Conservation (phyloP, 805 yeast genomes). For the Metschnikowia proteae region DNA sequence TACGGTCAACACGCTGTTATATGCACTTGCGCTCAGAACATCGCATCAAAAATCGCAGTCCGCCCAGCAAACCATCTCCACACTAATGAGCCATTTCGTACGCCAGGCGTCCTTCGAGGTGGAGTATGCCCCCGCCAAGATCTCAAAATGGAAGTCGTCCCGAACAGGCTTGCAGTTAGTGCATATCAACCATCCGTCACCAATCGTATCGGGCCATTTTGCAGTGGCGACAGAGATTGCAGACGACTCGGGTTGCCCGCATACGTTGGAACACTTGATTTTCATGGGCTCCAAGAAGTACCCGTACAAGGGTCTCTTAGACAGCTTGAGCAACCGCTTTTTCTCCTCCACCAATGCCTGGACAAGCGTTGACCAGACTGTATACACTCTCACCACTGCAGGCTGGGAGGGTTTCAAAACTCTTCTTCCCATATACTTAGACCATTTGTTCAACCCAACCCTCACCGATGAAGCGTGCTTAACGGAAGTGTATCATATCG, state of each 20-base stretch:
- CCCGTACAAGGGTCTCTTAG: slow-evolving; percentile 90
- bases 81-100: slow-evolving; percentile 20
- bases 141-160: slow-evolving; percentile 72
- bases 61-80: background rate
- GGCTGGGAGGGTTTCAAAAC: slow-evolving; percentile 94
- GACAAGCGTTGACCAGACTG: slow-evolving; percentile 96
- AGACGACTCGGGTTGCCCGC: slow-evolving; percentile 90
- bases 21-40: background rate
- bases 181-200: slow-evolving; percentile 74
- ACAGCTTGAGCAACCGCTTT: slow-evolving; percentile 77
- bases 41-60: background rate
- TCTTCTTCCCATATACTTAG: slow-evolving; percentile 83
- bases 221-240: slow-evolving; percentile 92
- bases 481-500: slow-evolving; percentile 94
- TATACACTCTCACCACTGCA: slow-evolving; percentile 84
- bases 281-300: slow-evolving; percentile 90
- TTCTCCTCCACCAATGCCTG: slow-evolving; percentile 92
- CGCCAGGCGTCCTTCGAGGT: slow-evolving; percentile 50
- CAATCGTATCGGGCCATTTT: slow-evolving; percentile 88
- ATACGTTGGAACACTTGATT: slow-evolving; percentile 88
- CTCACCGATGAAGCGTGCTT: slow-evolving; percentile 84
- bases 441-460: slow-evolving; percentile 81
- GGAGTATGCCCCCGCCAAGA: slow-evolving; percentile 68
- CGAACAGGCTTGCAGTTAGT: slow-evolving; percentile 83
- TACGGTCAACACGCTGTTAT: background rate